Conservation (phyloP, 805 yeast genomes). For the Schwanniomyces yamadae region DNA sequence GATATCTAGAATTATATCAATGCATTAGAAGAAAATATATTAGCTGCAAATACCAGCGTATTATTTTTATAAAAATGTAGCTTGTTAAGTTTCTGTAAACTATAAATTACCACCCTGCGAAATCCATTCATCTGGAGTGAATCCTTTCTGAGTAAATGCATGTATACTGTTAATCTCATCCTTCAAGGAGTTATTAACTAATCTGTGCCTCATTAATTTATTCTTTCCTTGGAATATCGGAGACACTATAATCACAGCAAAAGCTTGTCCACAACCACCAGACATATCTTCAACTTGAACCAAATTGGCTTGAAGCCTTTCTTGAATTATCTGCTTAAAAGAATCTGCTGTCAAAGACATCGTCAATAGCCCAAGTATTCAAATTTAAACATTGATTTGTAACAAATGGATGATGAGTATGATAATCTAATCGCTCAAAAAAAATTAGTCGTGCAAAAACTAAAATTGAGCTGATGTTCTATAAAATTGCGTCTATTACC, state of each 20-base stretch:
- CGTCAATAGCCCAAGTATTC: no score
- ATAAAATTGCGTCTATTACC: no score
- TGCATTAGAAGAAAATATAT: background rate
- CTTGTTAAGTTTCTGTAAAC: no score
- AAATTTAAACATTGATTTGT: no score
- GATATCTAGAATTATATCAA: background rate
- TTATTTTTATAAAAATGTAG: no score
- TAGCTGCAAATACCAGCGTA: background rate
- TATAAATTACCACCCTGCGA: slow-evolving; percentile 33
- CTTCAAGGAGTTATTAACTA: slow-evolving; percentile 76
- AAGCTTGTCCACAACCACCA: slow-evolving; percentile 98
- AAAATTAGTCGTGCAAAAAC: no score
- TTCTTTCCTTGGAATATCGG: slow-evolving; percentile 75
- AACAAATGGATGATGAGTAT: no score
- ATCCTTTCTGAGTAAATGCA: slow-evolving; percentile 91
- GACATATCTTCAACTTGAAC: slow-evolving; percentile 76
- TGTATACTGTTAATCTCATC: slow-evolving; percentile 87
- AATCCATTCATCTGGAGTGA: slow-evolving; percentile 85
- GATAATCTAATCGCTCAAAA: no score
- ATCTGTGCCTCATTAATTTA: slow-evolving; percentile 79
- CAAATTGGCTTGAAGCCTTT: slow-evolving; percentile 58
- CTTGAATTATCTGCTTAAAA: slow-evolving; percentile 50
- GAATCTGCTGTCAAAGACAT: slow-evolving; percentile 39
- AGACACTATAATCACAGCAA: slow-evolving; percentile 84
- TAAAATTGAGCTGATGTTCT: no score